Conservation (phyloP, 176 grass and related monocot genomes). For the Oryza longistaminata region DNA sequence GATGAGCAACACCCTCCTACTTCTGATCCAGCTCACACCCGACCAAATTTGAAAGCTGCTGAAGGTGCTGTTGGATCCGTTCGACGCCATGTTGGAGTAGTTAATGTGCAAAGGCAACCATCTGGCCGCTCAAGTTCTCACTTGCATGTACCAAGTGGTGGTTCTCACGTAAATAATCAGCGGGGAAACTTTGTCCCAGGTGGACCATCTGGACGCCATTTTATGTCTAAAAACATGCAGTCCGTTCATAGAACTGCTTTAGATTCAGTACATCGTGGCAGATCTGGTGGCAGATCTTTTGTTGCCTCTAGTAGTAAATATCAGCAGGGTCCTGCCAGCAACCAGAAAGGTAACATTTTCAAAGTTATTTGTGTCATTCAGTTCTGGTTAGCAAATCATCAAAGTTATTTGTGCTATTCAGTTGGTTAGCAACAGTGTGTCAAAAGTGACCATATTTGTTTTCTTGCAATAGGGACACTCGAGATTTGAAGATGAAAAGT, state of each 20-base stretch:
- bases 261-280: conserved; percentile 40
- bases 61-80: conserved; percentile 49
- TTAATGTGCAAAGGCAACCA: conserved; percentile 42
- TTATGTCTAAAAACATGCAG: conserved; percentile 51
- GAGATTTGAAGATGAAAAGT: too few species aligned
- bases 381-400: not conserved
- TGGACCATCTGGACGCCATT: conserved; percentile 42
- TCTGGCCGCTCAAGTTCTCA: conserved; percentile 34
- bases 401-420: not conserved
- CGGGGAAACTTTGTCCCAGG: conserved; percentile 43
- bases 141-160: conserved; percentile 36
- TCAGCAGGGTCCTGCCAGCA: conserved; percentile 44
- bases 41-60: conserved; percentile 35
- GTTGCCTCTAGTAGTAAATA: conserved; percentile 46
- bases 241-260: conserved; percentile 41
- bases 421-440: not conserved
- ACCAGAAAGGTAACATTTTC: conserved; percentile 62
- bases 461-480: not conserved
- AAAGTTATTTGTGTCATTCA: not conserved
- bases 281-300: conserved; percentile 48
- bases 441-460: not conserved
- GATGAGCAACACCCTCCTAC: conserved; percentile 34
- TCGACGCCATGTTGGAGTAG: conserved; percentile 44
- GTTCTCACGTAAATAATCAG: conserved; percentile 35
- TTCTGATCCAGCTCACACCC: conserved; percentile 48